Percentiles rank a stretch among this genome's conserved stretches.
Evolutionary conservation across 2,329 filamentous ascomycete genomes (phyloP).

Genomic region (Fusarium fracticaudum): DNA sequence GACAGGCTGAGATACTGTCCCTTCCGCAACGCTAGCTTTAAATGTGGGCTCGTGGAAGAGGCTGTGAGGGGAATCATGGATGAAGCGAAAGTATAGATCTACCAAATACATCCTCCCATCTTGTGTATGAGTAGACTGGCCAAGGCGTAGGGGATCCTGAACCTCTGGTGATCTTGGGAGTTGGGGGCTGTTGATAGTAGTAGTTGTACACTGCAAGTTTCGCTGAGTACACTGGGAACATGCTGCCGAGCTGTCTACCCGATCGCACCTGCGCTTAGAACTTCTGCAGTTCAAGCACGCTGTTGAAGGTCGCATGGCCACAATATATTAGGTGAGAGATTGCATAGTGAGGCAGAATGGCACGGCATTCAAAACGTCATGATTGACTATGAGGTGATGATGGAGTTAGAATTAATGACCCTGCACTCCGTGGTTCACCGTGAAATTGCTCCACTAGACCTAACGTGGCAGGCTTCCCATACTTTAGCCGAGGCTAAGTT

Average conservation of each 20-base stretch:
- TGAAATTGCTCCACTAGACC: neutral
- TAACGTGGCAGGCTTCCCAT: neutral
- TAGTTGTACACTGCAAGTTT: conserved; percentile 17
- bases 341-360: neutral
- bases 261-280: conserved; percentile 34
- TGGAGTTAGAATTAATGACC: neutral
- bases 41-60: conserved; percentile 35
- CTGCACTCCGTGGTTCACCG: neutral
- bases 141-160: neutral
- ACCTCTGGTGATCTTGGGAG: neutral
- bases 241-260: neutral
- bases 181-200: neutral
- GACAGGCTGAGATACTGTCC: conserved; percentile 19
- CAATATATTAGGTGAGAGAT: neutral
- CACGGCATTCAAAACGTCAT: neutral
- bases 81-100: conserved; percentile 34
- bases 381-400: neutral
- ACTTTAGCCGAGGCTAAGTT: neutral
- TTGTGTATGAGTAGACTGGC: neutral
- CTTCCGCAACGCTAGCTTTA: conserved; percentile 14
- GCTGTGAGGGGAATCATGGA: conserved; percentile 38
- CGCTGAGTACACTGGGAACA: conserved; percentile 31
- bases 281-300: conserved; percentile 32
- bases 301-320: conserved; percentile 13
- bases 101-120: conserved; percentile 23